Evolutionary conservation across 352 stramenopile genomes (phyloP).

Genomic region (Globisporangium yorkense): DNA sequence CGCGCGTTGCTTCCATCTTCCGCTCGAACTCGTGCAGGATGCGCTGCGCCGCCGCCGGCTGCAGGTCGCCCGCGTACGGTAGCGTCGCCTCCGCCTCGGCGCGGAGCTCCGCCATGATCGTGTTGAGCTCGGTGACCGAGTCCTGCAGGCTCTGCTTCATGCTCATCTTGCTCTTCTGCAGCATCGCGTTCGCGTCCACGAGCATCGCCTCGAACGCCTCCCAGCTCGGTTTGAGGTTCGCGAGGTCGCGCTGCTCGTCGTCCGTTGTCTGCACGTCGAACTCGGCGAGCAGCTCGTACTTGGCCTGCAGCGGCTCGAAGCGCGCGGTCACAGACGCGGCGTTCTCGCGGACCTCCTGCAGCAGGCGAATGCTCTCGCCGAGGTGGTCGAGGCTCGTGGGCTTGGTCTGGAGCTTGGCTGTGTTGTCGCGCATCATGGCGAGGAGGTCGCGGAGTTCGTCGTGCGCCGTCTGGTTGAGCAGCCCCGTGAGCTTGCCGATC

Average conservation of each 20-base stretch:
- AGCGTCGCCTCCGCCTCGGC: conserved; percentile 68
- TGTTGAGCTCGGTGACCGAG: conserved; percentile 82
- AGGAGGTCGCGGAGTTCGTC: conserved; percentile 86
- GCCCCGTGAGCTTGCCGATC: conserved; percentile 89
- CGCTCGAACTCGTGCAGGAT: conserved; percentile 86
- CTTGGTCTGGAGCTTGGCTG: conserved; percentile 74
- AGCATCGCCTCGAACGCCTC: conserved; percentile 83
- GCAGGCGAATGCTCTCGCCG: conserved; percentile 86
- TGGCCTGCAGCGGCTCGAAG: conserved; percentile 82
- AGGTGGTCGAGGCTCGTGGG: conserved; percentile 89
- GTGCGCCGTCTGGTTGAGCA: conserved; percentile 90
- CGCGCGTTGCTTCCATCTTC: conserved; percentile 79
- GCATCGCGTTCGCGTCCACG: conserved; percentile 79
- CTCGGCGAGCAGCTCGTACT: conserved; percentile 82
- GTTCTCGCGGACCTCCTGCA: conserved; percentile 86
- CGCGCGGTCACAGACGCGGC: conserved; percentile 57
- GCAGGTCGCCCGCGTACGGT: conserved; percentile 66
- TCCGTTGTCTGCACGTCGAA: conserved; percentile 89
- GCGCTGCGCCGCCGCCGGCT: conserved; percentile 40
- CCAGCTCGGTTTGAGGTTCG: conserved; percentile 71
- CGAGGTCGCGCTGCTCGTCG: conserved; percentile 74
- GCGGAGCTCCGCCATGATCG: conserved; percentile 76
- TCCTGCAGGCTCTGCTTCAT: conserved; percentile 95
- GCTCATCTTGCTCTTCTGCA: conserved; percentile 92
- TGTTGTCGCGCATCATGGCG: conserved; percentile 87